These are phyloP conservation scores for Rhizopogon salebrosus DNA, from an alignment of 768 basidiomycete species.

Conservation along the genomic window DNA sequence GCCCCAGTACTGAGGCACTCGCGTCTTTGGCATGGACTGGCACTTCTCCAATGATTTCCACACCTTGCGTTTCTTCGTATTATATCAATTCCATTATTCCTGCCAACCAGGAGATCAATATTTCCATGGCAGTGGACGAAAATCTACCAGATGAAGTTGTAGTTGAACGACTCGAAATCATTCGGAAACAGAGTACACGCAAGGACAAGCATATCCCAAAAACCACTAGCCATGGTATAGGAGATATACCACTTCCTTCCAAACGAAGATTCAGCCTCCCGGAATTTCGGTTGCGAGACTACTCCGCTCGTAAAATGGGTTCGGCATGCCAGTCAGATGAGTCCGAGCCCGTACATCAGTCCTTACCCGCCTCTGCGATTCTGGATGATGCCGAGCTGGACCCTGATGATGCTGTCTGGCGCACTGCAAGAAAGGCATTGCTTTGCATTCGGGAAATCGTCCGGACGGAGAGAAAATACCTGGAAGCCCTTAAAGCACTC, in stretches of 20 bases:
- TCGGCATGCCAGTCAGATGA: neutral
- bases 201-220: neutral
- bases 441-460: conserved; percentile 45
- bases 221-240: neutral
- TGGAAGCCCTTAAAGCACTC: conserved; percentile 31
- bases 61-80: neutral
- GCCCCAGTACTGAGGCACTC: conserved; percentile 20
- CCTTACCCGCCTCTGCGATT: neutral
- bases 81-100: conserved; percentile 10
- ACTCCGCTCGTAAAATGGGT: too few species aligned
- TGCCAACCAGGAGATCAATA: conserved; percentile 29
- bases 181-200: conserved; percentile 24
- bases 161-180: conserved; percentile 41
- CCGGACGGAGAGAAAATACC: conserved; percentile 42
- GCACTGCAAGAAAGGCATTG: conserved; percentile 33
- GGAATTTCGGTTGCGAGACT: neutral
- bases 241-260: neutral
- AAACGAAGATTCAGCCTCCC: neutral
- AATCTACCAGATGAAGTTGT: conserved; percentile 46
- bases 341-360: neutral
- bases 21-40: conserved; percentile 32
- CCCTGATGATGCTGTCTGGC: conserved; percentile 28
- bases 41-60: conserved; percentile 1
- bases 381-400: conserved; percentile 6
- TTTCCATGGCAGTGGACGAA: conserved; percentile 47